A percentile compares a stretch with the other conserved stretches of the same genome.
phyloP scores from a whole-genome alignment of 352 stramenopile genomes.

The Pythium scleroteichum region DNA sequence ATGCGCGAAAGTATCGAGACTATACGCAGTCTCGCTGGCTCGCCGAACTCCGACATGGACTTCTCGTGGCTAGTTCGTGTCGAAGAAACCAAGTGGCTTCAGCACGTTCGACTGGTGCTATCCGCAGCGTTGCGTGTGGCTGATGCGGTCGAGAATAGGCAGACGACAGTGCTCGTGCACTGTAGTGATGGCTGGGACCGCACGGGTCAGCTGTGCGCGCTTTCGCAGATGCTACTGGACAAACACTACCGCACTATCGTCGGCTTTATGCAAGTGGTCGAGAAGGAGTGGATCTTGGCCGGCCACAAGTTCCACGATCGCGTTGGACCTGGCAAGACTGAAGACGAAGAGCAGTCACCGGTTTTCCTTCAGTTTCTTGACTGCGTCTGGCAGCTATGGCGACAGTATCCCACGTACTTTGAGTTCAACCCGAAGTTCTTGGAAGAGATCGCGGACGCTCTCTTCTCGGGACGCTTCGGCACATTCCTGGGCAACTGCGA shows the following conservation, averaged over 20 bases:
- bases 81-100: constrained; percentile 83
- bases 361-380: constrained; percentile 92
- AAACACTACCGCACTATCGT: constrained; percentile 81
- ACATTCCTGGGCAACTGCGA: constrained; percentile 90
- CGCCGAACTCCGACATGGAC: constrained; percentile 53
- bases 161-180: constrained; percentile 85
- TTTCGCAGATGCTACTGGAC: constrained; percentile 90
- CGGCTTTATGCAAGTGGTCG: constrained; percentile 80
- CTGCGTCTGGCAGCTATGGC: constrained; percentile 82
- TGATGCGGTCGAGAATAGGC: constrained; percentile 62
- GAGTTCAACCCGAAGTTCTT: constrained; percentile 83
- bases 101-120: constrained; percentile 69
- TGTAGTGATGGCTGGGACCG: constrained; percentile 93
- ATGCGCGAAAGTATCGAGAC: constrained; percentile 88
- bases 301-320: constrained; percentile 91
- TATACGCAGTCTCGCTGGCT: constrained; percentile 51
- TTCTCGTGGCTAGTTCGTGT: constrained; percentile 61
- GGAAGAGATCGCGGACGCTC: constrained; percentile 65
- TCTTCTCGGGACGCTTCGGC: constrained; percentile 75
- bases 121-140: constrained; percentile 68
- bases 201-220: constrained; percentile 79
- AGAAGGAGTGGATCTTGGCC: constrained; percentile 86
- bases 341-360: constrained; percentile 83
- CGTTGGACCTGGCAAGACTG: constrained; percentile 59
- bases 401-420: constrained; percentile 83